These are phyloP conservation scores for Pseudomicrostroma phylloplanum DNA, from an alignment of 1,284 basidiomycete species.

Conservation along the genomic window DNA sequence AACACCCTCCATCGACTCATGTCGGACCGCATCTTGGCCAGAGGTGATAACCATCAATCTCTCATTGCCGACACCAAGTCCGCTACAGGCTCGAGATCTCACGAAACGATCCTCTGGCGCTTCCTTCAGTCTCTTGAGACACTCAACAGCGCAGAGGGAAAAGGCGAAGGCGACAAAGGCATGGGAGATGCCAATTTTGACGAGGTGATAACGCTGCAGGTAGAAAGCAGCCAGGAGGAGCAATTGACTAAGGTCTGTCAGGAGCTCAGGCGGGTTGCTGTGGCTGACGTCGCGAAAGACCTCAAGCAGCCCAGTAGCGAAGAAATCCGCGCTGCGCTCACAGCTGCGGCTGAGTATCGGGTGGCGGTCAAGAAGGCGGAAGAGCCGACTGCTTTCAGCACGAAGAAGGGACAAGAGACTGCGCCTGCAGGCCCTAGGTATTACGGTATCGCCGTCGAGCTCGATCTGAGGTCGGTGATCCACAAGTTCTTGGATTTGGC, in stretches of 20 bases:
- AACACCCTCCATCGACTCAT: constrained; percentile 35
- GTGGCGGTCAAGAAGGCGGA: constrained; percentile 11
- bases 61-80: constrained; percentile 22
- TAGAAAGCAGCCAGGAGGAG: constrained; percentile 53
- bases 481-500: constrained; percentile 4
- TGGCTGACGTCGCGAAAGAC: constrained; percentile 15
- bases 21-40: constrained; percentile 24
- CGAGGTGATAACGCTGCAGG: constrained; percentile 62
- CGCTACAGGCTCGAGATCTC: constrained; percentile 42
- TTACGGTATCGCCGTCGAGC: constrained; percentile 33
- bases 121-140: constrained; percentile 64
- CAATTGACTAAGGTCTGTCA: constrained; percentile 18
- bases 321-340: constrained; percentile 17
- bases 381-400: neutral
- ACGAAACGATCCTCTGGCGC: constrained; percentile 74
- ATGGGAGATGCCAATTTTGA: constrained; percentile 59
- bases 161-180: constrained; percentile 38
- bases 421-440: constrained; percentile 21
- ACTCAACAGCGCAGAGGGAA: constrained; percentile 54
- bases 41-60: constrained; percentile 46
- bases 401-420: neutral
- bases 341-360: constrained; percentile 18
- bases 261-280: constrained; percentile 9
- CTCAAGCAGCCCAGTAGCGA: constrained; percentile 11
- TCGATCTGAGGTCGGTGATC: constrained; percentile 19